A percentile compares a stretch with the other conserved stretches of the same genome.
phyloP scores from a whole-genome alignment of 768 basidiomycete genomes.

The Boletus pseudo-olivaceus region DNA sequence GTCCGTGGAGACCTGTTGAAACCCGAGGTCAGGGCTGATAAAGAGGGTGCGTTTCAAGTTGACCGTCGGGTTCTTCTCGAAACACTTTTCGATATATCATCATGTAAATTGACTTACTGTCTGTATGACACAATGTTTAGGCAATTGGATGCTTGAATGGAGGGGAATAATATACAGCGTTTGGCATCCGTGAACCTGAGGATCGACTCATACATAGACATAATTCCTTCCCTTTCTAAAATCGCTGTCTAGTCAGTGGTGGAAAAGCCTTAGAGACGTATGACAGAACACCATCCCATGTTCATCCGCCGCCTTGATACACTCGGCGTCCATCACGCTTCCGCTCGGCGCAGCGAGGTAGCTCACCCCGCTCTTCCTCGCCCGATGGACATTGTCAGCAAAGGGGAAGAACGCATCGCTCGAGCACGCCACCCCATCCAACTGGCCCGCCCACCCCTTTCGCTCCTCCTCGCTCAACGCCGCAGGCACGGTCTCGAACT shows the following conservation, averaged over 20 bases:
- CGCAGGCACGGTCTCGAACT: conserved; percentile 72
- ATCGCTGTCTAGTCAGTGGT: conserved; percentile 49
- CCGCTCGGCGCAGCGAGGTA: conserved; percentile 92
- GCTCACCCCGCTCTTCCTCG: conserved; percentile 84
- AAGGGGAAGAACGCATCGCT: conserved; percentile 99
- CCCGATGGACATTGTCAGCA: conserved; percentile 95
- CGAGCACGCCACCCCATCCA: conserved; percentile 87
- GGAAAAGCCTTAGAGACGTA: conserved; percentile 85
- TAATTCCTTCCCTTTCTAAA: background rate
- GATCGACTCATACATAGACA: conserved; percentile 3
- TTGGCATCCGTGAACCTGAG: background rate
- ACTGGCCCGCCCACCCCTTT: conserved; percentile 64
- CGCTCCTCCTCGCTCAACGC: conserved; percentile 68
- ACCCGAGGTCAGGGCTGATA: conserved; percentile 54
- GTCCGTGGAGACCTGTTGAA: conserved; percentile 46
- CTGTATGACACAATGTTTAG: background rate
- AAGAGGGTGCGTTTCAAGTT: conserved; percentile 52
- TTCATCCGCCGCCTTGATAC: conserved; percentile 95
- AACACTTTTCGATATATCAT: conserved; percentile 21
- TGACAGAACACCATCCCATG: conserved; percentile 89
- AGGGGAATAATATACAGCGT: background rate
- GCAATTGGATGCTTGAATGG: background rate
- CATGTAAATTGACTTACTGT: background rate
- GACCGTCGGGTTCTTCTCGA: conserved; percentile 51
- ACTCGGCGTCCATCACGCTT: conserved; percentile 96